Evolutionary conservation across 2,329 filamentous ascomycete genomes (phyloP), one percentile per base, ranked within the genome.

Genomic region (Clarireedia homoeocarpa): DNA sequence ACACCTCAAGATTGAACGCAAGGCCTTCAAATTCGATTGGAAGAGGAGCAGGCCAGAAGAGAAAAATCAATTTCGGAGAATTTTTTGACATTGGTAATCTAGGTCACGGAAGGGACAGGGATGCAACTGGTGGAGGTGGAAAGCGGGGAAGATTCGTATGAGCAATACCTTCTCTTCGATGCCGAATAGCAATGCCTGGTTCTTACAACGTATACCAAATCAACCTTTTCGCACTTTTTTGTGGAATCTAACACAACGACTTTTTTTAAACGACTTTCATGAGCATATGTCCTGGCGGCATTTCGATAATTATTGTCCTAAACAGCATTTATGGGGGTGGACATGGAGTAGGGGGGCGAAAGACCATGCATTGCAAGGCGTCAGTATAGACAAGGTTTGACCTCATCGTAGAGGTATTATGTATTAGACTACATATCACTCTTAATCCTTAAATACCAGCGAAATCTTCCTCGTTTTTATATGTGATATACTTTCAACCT

Each of bases 31-130:
- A 40, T 6, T 58, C 63, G 4, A 63, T 88, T 7, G 83, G 83
- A 4, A 78, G 79, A 57, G 83, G 82, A 6, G 81, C 85, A 7
- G 88, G 88, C 1, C 78, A 83, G 63, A 92, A 92, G 70, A 79
- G 88, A 44, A 81, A 86, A 64, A 78, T 89, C 63, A 86, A 88
- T 63, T 80, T 88, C 65, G 81, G 83, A 24, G 88, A 91, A 65
- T 84, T 90, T 53, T 91, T 91, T 67, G 86, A 89, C 65, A 74
- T 88, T 6, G 81, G 82, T 53, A 83, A 81, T 61, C 69, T 87
- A 51, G 78, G 78, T 34, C 76, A 80, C 58, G 80, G 80, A 45
- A 86, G 85, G 66, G 85, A 89, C 45, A 86, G 85, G 66, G 85
- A 89, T 57, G 59, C 60, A n/a, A 65, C 63, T 61, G 65, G 67